Conservation (phyloP, 2,329 filamentous ascomycete genomes). For the Fusarium irregulare region DNA sequence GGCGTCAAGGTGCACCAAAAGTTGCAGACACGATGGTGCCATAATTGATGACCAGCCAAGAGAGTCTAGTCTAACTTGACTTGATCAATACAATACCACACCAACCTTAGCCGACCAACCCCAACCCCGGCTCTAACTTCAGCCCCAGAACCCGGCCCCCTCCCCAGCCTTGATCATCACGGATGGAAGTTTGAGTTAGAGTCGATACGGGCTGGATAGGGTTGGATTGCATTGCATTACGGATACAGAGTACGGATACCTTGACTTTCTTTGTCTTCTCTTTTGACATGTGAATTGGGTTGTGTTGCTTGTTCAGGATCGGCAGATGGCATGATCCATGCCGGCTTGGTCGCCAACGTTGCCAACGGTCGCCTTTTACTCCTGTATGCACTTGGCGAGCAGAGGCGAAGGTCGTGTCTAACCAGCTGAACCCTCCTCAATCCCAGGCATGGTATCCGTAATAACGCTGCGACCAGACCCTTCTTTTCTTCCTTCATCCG, state of each 20-base stretch:
- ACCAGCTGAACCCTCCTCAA: neutral
- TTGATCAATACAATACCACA: neutral
- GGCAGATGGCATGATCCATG: conserved; percentile 22
- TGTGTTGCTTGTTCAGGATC: neutral
- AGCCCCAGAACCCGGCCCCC: conserved; percentile 10
- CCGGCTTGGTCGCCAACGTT: neutral
- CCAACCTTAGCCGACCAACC: neutral
- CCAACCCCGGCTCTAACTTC: conserved; percentile 22
- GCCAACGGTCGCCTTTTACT: conserved; percentile 5
- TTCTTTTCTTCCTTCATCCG: conserved; percentile 8
- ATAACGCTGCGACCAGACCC: conserved; percentile 4
- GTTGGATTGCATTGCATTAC: neutral
- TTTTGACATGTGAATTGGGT: conserved; percentile 1
- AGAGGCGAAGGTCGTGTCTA: neutral
- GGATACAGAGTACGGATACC: neutral
- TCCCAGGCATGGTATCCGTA: neutral
- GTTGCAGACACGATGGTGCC: conserved; percentile 30
- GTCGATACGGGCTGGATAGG: neutral
- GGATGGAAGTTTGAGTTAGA: neutral
- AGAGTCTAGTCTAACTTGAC: neutral
- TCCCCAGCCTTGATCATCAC: conserved; percentile 2
- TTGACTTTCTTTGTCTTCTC: neutral
- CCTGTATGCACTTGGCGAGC: neutral
- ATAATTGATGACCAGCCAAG: conserved; percentile 2
- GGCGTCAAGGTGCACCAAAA: conserved; percentile 24